Percentiles rank a stretch among this genome's conserved stretches.
Conservation (phyloP, 2,329 filamentous ascomycete genomes). For the Penicillium crustosum region DNA sequence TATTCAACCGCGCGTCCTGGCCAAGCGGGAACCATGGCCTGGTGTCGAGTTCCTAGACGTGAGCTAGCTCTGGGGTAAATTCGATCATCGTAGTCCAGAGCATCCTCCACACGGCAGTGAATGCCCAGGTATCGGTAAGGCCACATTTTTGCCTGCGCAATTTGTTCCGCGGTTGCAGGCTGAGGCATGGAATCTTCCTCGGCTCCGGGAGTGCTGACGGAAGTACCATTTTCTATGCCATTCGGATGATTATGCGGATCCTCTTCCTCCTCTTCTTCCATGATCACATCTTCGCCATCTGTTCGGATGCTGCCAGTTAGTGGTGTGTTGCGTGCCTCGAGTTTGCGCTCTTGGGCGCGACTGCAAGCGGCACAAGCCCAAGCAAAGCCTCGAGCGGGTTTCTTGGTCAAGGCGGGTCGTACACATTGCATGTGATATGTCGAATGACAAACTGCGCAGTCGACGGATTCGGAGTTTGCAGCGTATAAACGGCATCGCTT, state of each 20-base stretch:
- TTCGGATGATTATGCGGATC: conserved; percentile 56
- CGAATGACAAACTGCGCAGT: conserved; percentile 90
- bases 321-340: conserved; percentile 86
- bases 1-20: conserved; percentile 83
- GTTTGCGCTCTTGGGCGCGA: conserved; percentile 87
- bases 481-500: conserved; percentile 90
- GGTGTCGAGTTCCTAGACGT: conserved; percentile 83
- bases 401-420: conserved; percentile 85
- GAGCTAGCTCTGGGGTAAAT: conserved; percentile 96
- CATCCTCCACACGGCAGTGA: conserved; percentile 93
- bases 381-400: conserved; percentile 93
- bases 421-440: conserved; percentile 99
- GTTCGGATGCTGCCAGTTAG: conserved; percentile 57
- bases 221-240: conserved; percentile 55
- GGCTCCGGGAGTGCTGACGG: conserved; percentile 62
- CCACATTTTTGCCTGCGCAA: conserved; percentile 91
- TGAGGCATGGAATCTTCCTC: conserved; percentile 56
- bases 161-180: conserved; percentile 76
- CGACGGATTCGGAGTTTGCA: conserved; percentile 93
- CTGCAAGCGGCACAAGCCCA: conserved; percentile 98
- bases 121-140: conserved; percentile 93
- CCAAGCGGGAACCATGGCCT: conserved; percentile 83
- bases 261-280: conserved; percentile 68
- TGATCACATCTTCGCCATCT: conserved; percentile 63
- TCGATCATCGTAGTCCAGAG: conserved; percentile 92